Evolutionary conservation across 2,329 filamentous ascomycete species (phyloP).

Genomic region (Neofusicoccum kwambonambiense): DNA sequence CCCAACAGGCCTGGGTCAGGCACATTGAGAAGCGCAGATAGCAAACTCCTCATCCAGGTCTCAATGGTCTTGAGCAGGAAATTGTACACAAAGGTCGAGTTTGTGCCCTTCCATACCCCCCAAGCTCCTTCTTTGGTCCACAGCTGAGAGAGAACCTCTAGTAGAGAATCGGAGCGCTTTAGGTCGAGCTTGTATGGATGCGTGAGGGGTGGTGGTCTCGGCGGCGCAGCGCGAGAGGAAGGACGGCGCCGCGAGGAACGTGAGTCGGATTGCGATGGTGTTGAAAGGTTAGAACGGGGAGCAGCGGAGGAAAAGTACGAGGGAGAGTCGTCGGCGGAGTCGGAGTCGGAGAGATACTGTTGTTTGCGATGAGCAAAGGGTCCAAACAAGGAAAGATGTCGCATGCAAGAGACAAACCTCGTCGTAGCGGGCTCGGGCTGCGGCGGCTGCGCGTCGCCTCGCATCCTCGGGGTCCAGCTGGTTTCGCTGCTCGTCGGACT

Average conservation of each 20-base stretch:
- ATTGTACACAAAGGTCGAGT: slow-evolving; percentile 88
- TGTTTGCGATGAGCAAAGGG: not conserved
- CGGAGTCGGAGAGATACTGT: slow-evolving; percentile 59
- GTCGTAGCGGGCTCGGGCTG: slow-evolving; percentile 34
- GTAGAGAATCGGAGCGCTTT: slow-evolving; percentile 73
- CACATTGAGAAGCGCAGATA: slow-evolving; percentile 88
- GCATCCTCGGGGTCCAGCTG: slow-evolving; percentile 18
- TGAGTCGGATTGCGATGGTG: slow-evolving; percentile 36
- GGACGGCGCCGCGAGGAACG: slow-evolving; percentile 32
- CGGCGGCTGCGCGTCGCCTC: slow-evolving; percentile 30
- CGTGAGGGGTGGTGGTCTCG: slow-evolving; percentile 34
- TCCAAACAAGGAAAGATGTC: slow-evolving; percentile 14
- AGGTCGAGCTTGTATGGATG: slow-evolving; percentile 64
- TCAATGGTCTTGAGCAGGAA: slow-evolving; percentile 84
- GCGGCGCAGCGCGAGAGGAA: not conserved
- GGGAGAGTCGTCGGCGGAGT: slow-evolving; percentile 68
- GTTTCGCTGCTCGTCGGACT: slow-evolving; percentile 21
- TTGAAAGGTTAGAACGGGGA: slow-evolving; percentile 44
- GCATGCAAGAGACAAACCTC: slow-evolving; percentile 26
- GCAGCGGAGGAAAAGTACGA: slow-evolving; percentile 79
- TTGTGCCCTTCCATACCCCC: slow-evolving; percentile 92
- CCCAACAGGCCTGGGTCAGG: slow-evolving; percentile 70
- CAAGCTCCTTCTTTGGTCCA: slow-evolving; percentile 88
- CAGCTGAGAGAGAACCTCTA: slow-evolving; percentile 81
- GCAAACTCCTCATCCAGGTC: slow-evolving; percentile 84